Evolutionary conservation across 495 filamentous ascomycete genomes (phyloP).

Genomic region (Penicillium odoratum): DNA sequence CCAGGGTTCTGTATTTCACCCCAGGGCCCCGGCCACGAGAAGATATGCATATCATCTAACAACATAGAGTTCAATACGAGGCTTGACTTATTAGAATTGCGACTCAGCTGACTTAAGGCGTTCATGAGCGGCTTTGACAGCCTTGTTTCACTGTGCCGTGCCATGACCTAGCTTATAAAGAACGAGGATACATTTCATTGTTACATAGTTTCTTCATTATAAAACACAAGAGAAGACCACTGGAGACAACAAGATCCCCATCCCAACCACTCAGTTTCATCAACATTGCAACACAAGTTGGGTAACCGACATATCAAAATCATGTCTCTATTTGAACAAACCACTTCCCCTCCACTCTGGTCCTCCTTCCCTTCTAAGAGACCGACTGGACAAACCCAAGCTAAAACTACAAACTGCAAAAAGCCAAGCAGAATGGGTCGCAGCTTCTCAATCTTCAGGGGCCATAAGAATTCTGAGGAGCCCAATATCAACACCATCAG

Average conservation of each 20-base stretch:
- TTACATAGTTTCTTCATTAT: constrained; percentile 5
- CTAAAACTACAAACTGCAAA: not conserved
- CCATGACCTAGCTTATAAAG: not conserved
- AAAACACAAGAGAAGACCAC: too few relatives aligned
- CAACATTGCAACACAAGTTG: not conserved
- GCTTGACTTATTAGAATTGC: not conserved
- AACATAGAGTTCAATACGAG: not conserved
- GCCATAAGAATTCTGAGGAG: not conserved
- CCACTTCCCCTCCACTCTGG: constrained; percentile 18
- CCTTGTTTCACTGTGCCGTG: not conserved
- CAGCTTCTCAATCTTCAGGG: not conserved
- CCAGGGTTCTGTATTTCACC: not conserved
- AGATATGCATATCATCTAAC: not conserved
- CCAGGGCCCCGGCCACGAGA: not conserved
- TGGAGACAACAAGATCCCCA: not conserved
- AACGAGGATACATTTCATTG: constrained; percentile 1
- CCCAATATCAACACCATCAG: not conserved
- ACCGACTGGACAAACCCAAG: not conserved
- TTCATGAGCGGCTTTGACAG: not conserved
- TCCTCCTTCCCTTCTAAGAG: constrained; percentile 19
- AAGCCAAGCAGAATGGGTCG: not conserved
- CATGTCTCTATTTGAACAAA: constrained; percentile 11
- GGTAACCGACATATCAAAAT: not conserved
- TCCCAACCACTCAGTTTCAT: not conserved
- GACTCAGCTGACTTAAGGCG: not conserved